Evolutionary conservation across 2,329 filamentous ascomycete species (phyloP).

Genomic region (Tympanopsis confertula): DNA sequence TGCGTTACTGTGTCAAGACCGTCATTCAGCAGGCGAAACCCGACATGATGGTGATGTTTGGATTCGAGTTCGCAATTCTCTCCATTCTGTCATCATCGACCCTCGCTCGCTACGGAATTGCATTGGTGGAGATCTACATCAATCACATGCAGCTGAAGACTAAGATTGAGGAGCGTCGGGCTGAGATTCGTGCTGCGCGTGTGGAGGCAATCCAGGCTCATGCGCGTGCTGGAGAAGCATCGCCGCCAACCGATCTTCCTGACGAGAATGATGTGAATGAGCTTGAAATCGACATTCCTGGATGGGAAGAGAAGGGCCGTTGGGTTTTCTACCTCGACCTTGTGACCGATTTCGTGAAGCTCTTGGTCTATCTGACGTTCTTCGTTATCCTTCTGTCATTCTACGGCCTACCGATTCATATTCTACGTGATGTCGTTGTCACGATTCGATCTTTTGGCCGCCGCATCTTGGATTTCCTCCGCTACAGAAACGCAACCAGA

Average conservation of each 20-base stretch:
- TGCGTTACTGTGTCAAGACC: constrained; percentile 69
- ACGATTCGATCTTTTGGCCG: constrained; percentile 86
- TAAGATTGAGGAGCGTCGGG: constrained; percentile 56
- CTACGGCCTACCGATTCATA: constrained; percentile 92
- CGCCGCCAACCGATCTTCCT: constrained; percentile 39
- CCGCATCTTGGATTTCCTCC: constrained; percentile 74
- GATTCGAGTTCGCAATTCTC: constrained; percentile 90
- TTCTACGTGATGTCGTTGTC: constrained; percentile 88
- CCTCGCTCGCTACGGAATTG: constrained; percentile 65
- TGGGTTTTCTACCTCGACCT: constrained; percentile 86
- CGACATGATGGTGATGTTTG: constrained; percentile 99
- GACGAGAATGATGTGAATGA: constrained; percentile 73
- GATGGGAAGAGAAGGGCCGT: constrained; percentile 92
- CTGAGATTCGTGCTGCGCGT: constrained; percentile 51
- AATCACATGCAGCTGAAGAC: constrained; percentile 61
- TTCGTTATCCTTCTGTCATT: constrained; percentile 88
- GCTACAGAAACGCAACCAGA: constrained; percentile 80
- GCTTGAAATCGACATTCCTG: constrained; percentile 86
- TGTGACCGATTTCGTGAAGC: constrained; percentile 76
- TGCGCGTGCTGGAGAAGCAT: constrained; percentile 27
- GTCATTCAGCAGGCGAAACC: constrained; percentile 82
- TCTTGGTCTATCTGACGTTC: constrained; percentile 79
- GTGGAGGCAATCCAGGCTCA: constrained; percentile 34
- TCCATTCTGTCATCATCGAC: constrained; percentile 72
- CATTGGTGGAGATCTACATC: constrained; percentile 66